Base-by-base conservation (phyloP, 345 rosid species). In the Boechera divaricarpa region DNA sequence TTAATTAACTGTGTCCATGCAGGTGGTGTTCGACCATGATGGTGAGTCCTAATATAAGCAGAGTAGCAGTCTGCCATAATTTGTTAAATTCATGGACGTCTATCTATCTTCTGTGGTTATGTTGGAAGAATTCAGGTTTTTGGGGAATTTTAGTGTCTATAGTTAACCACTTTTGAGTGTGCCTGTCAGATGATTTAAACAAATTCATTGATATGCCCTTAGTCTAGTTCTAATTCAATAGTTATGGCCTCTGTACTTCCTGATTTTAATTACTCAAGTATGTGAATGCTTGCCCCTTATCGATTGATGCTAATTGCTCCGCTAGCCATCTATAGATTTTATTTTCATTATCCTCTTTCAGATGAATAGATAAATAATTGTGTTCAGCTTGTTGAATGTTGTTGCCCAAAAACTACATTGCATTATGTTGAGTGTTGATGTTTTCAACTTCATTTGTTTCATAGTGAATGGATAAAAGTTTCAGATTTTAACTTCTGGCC, bases 21-120 rank as follows among this genome's bases (percentile, higher is more conserved):
- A 95, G 98, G 99, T 95, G 76, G 98, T 88, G 79, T 95, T 95
- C 73, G 98, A 92, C 88, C 93, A 95, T 85, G 98, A 95, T 87
- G 99, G 99, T 95, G 81, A 85, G 96, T 64, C 41, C 45, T 67
- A 8, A 18, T 57, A 1, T 56, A 45, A 63, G 16, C 51, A 53
- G 64, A 32, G 70, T 15, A 31, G 26, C 31, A 2, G 8, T 69
- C 32, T 63, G 67, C 77, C 57, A 65, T 26, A 51, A 0, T 31
- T 56, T 71, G 29, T 49, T 63, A 18, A 29, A 38, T 36, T 29
- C 11, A 65, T 77, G 48, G 62, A 42, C 28, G 62, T 38, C 53
- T 64, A 64, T 67, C 32, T 52, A 58, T 58, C 10, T 65, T 29
- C 13, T 48, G 48, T 64, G 41, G 48, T 45, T 29, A 5, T 47